Evolutionary conservation across 2,329 filamentous ascomycete species (phyloP).

Genomic region (Daldinia eschscholtzii): DNA sequence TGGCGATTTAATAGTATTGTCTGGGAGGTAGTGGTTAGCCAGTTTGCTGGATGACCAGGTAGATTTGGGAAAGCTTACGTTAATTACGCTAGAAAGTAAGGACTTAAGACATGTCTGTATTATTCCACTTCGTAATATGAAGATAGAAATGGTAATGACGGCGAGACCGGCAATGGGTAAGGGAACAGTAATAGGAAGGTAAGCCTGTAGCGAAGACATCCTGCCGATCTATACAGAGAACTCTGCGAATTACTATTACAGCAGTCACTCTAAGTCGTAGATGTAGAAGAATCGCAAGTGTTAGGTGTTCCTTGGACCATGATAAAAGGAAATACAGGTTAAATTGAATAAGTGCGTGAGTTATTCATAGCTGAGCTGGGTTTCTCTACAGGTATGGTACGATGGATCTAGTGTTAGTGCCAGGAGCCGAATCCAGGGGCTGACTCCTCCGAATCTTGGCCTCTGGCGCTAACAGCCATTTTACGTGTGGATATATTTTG

Average conservation of each 20-base stretch:
- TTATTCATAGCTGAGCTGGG: not conserved
- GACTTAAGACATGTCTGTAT: slow-evolving; percentile 1
- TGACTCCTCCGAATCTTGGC: slow-evolving; percentile 1
- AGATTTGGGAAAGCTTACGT: not conserved
- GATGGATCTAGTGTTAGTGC: not conserved
- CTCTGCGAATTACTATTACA: not conserved
- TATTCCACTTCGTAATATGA: not conserved
- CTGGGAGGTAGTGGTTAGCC: not conserved
- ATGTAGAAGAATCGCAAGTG: not conserved
- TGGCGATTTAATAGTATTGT: not conserved
- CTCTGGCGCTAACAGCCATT: not conserved
- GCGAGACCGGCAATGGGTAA: not conserved
- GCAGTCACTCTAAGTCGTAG: not conserved
- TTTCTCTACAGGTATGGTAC: not conserved
- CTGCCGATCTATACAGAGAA: not conserved
- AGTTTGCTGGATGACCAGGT: not conserved
- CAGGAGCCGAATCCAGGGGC: not conserved
- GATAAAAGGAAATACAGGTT: not conserved
- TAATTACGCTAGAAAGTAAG: slow-evolving; percentile 2
- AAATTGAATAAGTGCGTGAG: not conserved
- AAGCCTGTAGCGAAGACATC: not conserved
- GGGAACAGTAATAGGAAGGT: not conserved
- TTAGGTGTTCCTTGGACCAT: not conserved
- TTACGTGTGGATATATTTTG: not conserved
- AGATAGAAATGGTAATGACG: not conserved